A percentile compares a stretch with the other conserved stretches of the same genome.
Evolutionary conservation across 2,329 filamentous ascomycete genomes (phyloP).

Genomic region (Ophiostoma perfectum): DNA sequence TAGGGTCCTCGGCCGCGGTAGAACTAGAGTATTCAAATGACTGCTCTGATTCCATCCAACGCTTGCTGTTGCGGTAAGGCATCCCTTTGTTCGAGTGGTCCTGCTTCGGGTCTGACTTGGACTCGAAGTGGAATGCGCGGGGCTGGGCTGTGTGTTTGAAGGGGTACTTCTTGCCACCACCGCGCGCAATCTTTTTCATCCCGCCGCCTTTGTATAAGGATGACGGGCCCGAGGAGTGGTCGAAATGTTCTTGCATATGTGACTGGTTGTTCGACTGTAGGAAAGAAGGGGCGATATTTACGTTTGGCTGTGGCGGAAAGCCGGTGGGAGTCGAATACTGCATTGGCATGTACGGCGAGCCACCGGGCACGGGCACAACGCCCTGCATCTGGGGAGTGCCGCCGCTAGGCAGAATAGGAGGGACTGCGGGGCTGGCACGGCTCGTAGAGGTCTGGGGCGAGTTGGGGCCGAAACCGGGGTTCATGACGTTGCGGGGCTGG

Average conservation of each 20-base stretch:
- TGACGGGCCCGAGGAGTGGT: not conserved
- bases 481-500: conserved; percentile 44
- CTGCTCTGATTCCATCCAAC: conserved; percentile 35
- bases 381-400: conserved; percentile 64
- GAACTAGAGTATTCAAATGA: conserved; percentile 13
- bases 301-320: conserved; percentile 25
- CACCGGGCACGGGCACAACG: conserved; percentile 47
- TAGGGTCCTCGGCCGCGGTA: conserved; percentile 8
- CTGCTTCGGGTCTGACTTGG: conserved; percentile 16
- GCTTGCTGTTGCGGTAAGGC: conserved; percentile 42
- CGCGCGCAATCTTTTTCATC: conserved; percentile 42
- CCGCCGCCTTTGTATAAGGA: conserved; percentile 34
- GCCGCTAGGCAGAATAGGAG: conserved; percentile 53
- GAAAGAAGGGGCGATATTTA: conserved; percentile 24
- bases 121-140: conserved; percentile 37
- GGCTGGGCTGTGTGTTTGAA: conserved; percentile 34
- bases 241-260: not conserved
- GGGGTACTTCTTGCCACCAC: conserved; percentile 42
- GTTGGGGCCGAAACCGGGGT: conserved; percentile 41
- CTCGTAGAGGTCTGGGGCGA: conserved; percentile 54
- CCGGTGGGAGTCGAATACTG: conserved; percentile 15
- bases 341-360: conserved; percentile 38
- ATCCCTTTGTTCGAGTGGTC: conserved; percentile 8
- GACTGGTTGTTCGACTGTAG: conserved; percentile 7
- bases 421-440: conserved; percentile 59